Conservation (phyloP, 208 protist genomes). For the Entamoeba dispar region DNA sequence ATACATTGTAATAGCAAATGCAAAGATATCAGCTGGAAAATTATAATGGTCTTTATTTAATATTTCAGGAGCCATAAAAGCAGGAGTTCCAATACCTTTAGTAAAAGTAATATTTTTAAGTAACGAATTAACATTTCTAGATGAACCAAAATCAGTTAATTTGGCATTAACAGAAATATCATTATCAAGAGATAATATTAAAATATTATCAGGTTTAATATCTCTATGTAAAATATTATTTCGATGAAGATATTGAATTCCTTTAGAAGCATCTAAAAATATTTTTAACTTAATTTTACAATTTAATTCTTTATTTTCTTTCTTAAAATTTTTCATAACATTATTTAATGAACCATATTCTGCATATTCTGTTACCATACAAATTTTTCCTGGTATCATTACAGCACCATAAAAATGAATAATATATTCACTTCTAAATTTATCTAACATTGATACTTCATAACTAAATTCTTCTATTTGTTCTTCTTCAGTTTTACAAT, state of each 20-base stretch:
- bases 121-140: neutral
- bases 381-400: too few relatives aligned
- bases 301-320: too few relatives aligned
- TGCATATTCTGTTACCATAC: too few relatives aligned
- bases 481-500: too few relatives aligned
- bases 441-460: too few relatives aligned
- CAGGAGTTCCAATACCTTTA: neutral
- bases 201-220: constrained; percentile 76
- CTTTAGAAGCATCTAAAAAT: constrained; percentile 28
- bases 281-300: too few relatives aligned
- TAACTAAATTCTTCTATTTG: too few relatives aligned
- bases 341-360: too few relatives aligned
- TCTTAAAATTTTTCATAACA: too few relatives aligned
- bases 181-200: constrained; percentile 17
- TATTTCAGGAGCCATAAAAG: neutral
- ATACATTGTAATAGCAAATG: neutral
- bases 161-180: neutral
- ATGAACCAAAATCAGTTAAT: neutral
- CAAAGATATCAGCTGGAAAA: neutral
- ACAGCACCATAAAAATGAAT: too few relatives aligned
- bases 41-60: neutral
- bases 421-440: too few relatives aligned
- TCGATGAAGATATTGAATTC: constrained; percentile 71
- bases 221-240: constrained; percentile 86
- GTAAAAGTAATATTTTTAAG: neutral